Percentiles rank a stretch among this genome's conserved stretches.
phyloP scores from a whole-genome alignment of 139 green algal species.

The Asterochloris sp. region DNA sequence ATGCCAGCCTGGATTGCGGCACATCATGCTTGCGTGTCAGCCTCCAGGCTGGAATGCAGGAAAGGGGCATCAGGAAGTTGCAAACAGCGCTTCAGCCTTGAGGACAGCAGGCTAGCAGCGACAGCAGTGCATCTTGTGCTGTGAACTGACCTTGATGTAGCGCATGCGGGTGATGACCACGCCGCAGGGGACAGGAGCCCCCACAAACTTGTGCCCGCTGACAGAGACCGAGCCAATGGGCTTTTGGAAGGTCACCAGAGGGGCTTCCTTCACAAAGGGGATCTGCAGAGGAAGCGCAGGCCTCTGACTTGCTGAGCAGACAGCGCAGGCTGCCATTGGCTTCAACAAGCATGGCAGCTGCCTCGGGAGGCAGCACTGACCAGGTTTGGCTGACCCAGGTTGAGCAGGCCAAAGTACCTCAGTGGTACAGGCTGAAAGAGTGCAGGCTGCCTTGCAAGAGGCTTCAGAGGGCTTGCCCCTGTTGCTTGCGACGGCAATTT shows the following conservation, averaged over 20 bases:
- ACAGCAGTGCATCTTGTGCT: too few species aligned
- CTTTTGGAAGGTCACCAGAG: conserved; percentile 96
- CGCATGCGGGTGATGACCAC: conserved; percentile 80
- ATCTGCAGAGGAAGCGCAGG: conserved; percentile 43
- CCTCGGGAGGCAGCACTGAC: too few species aligned
- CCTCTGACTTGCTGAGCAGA: neutral
- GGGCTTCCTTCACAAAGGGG: conserved; percentile 85
- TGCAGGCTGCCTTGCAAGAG: too few species aligned
- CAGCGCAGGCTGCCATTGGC: neutral
- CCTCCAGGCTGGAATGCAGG: neutral
- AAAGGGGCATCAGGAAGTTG: neutral
- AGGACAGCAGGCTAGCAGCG: too few species aligned
- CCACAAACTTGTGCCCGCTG: conserved; percentile 95
- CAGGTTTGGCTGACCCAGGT: too few species aligned
- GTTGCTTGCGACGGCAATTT: too few species aligned
- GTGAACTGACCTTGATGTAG: conserved; percentile 16
- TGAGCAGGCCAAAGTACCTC: too few species aligned
- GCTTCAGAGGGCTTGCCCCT: too few species aligned
- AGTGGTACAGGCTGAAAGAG: too few species aligned
- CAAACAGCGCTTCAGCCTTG: neutral
- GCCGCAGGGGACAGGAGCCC: conserved; percentile 87
- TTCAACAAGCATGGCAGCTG: too few species aligned
- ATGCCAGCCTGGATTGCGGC: too few species aligned
- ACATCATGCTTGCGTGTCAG: neutral
- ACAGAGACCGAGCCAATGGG: conserved; percentile 92